phyloP scores from a whole-genome alignment of 192 early-diverging fungal genomes.

The Chytriomyces hyalinus region DNA sequence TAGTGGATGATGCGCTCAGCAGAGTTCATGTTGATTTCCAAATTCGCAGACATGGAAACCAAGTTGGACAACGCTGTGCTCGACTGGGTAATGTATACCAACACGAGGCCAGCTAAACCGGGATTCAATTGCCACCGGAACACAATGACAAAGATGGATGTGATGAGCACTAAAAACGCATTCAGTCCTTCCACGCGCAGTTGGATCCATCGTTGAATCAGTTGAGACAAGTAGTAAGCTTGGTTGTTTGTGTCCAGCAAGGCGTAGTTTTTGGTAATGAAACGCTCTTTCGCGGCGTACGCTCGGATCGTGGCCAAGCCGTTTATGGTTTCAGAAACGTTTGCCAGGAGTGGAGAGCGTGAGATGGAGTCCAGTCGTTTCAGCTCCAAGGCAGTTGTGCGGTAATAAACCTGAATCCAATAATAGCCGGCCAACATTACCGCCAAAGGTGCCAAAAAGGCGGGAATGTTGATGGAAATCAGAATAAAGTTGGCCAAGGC shows the following conservation, averaged over 20 bases:
- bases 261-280: constrained; percentile 9
- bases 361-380: constrained; percentile 81
- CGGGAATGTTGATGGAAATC: constrained; percentile 39
- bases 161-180: constrained; percentile 33
- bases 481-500: constrained; percentile 38
- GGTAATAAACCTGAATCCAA: constrained; percentile 69
- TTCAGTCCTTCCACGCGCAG: constrained; percentile 28
- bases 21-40: constrained; percentile 74
- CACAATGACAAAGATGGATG: constrained; percentile 68
- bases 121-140: constrained; percentile 62
- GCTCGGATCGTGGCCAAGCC: constrained; percentile 87
- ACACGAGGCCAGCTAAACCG: constrained; percentile 80
- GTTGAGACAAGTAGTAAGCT: constrained; percentile 33
- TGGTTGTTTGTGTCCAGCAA: constrained; percentile 39
- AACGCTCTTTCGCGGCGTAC: constrained; percentile 71
- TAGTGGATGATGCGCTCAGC: constrained; percentile 25
- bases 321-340: constrained; percentile 74
- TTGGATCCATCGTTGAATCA: constrained; percentile 31
- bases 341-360: constrained; percentile 75
- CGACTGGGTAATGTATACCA: constrained; percentile 78
- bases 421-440: constrained; percentile 73
- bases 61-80: constrained; percentile 75
- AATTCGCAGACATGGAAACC: constrained; percentile 63
- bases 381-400: constrained; percentile 76
- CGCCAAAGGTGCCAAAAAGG: constrained; percentile 50